phyloP scores from a whole-genome alignment of 495 filamentous ascomycete genomes.

The Lophiostoma macrostomum region DNA sequence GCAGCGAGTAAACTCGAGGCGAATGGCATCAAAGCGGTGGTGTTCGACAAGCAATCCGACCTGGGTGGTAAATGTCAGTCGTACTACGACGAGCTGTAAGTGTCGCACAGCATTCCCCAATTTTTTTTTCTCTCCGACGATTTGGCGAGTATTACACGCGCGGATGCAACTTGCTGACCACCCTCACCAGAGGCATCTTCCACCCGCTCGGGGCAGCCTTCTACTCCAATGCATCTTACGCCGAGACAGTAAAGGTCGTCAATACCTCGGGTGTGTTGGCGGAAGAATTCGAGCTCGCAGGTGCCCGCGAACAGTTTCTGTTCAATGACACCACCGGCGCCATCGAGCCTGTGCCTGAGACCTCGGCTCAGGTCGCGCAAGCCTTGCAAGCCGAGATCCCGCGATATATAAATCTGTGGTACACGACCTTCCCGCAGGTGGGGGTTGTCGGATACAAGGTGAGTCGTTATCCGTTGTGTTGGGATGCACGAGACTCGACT shows the following conservation, averaged over 20 bases:
- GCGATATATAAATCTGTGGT: constrained; percentile 24
- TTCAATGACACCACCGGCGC: constrained; percentile 27
- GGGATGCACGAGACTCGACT: too few species aligned
- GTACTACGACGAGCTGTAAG: constrained; percentile 31
- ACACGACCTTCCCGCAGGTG: constrained; percentile 17
- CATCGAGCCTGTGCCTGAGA: constrained; percentile 4
- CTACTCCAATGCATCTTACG: constrained; percentile 28
- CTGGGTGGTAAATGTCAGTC: constrained; percentile 34
- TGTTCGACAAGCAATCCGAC: constrained; percentile 32
- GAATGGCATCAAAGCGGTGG: constrained; percentile 26
- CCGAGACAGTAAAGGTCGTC: constrained; percentile 29
- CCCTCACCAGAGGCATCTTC: constrained; percentile 26
- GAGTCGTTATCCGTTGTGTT: too few species aligned
- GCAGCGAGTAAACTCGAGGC: constrained; percentile 28
- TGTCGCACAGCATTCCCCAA: constrained; percentile 17
- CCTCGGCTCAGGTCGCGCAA: background rate
- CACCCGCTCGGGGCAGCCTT: constrained; percentile 32
- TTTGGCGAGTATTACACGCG: background rate
- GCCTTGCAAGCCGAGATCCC: constrained; percentile 13
- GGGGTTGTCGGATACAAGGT: constrained; percentile 29
- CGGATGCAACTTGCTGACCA: constrained; percentile 24
- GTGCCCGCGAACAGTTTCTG: constrained; percentile 12
- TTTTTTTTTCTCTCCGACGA: background rate
- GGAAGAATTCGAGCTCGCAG: constrained; percentile 19
- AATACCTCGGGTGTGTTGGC: constrained; percentile 17